Conservation (phyloP, 495 filamentous ascomycete genomes). For the Sordaria brevicollis region DNA sequence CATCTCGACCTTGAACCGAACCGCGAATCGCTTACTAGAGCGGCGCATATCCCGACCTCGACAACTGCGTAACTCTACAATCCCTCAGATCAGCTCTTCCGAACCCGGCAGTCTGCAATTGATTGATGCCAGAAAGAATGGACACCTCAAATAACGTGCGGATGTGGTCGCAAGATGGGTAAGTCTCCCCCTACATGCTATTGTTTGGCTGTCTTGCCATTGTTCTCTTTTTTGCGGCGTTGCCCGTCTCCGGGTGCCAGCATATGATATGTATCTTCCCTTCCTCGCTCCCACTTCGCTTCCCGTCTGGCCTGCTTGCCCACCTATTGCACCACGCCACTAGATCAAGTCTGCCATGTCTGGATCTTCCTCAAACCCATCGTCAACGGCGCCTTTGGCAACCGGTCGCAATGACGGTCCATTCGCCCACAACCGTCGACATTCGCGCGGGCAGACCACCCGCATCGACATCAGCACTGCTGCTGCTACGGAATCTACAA, state of each 20-base stretch:
- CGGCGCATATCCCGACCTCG: not conserved
- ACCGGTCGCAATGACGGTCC: not conserved
- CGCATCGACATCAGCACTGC: not conserved
- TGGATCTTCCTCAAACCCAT: not conserved
- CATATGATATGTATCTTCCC: not conserved
- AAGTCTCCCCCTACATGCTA: conserved; percentile 1
- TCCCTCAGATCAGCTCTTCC: not conserved
- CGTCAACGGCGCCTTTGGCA: not conserved
- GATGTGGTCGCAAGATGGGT: conserved; percentile 11
- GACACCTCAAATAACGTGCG: conserved; percentile 6
- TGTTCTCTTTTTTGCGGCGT: not conserved
- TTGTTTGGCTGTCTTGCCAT: not conserved
- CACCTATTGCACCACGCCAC: not conserved
- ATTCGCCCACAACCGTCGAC: not conserved
- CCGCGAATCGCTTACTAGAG: not conserved
- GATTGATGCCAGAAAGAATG: conserved; percentile 2
- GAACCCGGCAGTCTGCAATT: not conserved
- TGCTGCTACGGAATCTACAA: not conserved
- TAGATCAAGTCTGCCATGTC: not conserved
- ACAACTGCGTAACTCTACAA: not conserved
- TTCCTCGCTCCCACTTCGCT: not conserved
- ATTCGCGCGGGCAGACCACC: not conserved
- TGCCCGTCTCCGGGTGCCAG: not conserved
- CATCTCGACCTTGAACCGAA: not conserved
- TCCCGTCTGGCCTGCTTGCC: not conserved